Evolutionary conservation across 208 protist species (phyloP).

Genomic region (Trypanosomatidae sp.): DNA sequence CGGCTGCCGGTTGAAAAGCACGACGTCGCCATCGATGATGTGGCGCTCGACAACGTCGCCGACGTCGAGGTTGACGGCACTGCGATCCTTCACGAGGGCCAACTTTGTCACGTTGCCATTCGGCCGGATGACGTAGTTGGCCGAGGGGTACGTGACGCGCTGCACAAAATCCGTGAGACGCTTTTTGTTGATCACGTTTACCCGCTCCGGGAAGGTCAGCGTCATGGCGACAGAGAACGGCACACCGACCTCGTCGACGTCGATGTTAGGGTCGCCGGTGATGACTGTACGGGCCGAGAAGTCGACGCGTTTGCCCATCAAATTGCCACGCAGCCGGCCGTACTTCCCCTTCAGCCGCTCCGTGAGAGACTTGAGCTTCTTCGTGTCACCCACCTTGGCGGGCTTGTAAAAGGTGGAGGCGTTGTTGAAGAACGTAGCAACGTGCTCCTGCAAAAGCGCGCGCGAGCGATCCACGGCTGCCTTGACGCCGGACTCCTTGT

Average conservation of each 20-base stretch:
- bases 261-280: slow-evolving; percentile 97
- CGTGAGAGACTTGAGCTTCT: slow-evolving; percentile 97
- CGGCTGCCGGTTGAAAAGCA: slow-evolving; percentile 99
- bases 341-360: slow-evolving; percentile 99
- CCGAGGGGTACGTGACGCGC: slow-evolving; percentile 95
- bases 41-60: slow-evolving; percentile 98
- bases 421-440: slow-evolving; percentile 98
- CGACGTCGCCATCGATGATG: slow-evolving; percentile 98
- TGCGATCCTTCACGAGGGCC: slow-evolving; percentile 66
- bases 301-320: slow-evolving; percentile 99
- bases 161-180: slow-evolving; percentile 94
- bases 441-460: slow-evolving; percentile 96
- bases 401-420: slow-evolving; percentile 94
- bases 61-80: slow-evolving; percentile 89
- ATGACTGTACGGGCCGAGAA: slow-evolving; percentile 99
- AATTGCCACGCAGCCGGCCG: slow-evolving; percentile 97
- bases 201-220: slow-evolving; percentile 99
- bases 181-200: slow-evolving; percentile 98
- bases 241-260: slow-evolving; percentile 99
- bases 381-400: slow-evolving; percentile 85
- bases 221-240: slow-evolving; percentile 98
- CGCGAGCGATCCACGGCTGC: slow-evolving; percentile 87
- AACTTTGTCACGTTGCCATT: slow-evolving; percentile 94
- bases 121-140: slow-evolving; percentile 92
- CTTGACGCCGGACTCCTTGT: slow-evolving; percentile 88